A percentile compares a stretch with the other conserved stretches of the same genome.
These are phyloP conservation scores for Rubia yunnanensis DNA, from an alignment of 257 asterid genomes.

Conservation along the genomic window DNA sequence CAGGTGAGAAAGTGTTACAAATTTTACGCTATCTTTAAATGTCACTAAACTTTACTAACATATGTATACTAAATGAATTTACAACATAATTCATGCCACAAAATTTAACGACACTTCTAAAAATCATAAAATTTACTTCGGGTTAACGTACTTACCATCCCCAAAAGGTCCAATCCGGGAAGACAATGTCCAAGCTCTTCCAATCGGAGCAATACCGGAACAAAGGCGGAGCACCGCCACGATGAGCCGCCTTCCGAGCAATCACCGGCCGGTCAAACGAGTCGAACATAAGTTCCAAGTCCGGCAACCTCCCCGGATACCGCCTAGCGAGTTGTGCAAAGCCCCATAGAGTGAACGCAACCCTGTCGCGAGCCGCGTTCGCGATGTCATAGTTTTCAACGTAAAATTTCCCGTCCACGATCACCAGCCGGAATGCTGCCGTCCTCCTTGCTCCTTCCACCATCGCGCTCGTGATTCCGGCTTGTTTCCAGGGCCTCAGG, in stretches of 20 bases:
- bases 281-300: slow-evolving; percentile 27
- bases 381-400: slow-evolving; percentile 5
- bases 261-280: slow-evolving; percentile 22
- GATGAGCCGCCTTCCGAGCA: slow-evolving; percentile 11
- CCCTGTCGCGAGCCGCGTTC: slow-evolving; percentile 13
- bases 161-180: slow-evolving; percentile 95
- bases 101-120: no score
- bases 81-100: no score
- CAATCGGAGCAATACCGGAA: slow-evolving; percentile 76
- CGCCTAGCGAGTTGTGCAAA: slow-evolving; percentile 16
- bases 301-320: slow-evolving; percentile 27
- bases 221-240: slow-evolving; percentile 38
- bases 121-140: no score
- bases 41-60: no score
- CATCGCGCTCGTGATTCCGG: slow-evolving; percentile 20
- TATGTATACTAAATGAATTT: no score
- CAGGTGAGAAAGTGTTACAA: no score
- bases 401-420: slow-evolving; percentile 19
- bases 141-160: slow-evolving; percentile 49
- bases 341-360: slow-evolving; percentile 24
- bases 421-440: slow-evolving; percentile 24
- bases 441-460: slow-evolving; percentile 10
- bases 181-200: slow-evolving; percentile 71
- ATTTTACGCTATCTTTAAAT: no score
- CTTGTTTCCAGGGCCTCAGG: slow-evolving; percentile 20